These are phyloP conservation scores for Penicillium capsulatum DNA, from an alignment of 2,329 filamentous ascomycete genomes.

Conservation along the genomic window DNA sequence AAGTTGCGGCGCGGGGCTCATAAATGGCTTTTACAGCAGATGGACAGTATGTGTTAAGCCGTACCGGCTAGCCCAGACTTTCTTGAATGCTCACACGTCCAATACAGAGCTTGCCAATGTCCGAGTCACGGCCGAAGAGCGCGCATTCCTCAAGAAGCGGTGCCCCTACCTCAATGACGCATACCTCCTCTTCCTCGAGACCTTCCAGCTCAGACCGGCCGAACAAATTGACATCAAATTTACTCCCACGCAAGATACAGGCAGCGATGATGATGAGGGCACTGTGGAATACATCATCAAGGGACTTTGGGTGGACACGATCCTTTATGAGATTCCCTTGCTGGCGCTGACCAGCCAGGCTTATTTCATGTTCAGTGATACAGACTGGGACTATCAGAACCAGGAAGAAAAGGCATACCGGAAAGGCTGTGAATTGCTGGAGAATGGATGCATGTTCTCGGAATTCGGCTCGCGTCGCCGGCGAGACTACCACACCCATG, in stretches of 20 bases:
- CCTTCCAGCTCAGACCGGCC: conserved; percentile 74
- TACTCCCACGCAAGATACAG: conserved; percentile 51
- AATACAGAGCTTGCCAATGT: conserved; percentile 72
- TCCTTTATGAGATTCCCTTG: conserved; percentile 94
- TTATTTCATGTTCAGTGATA: conserved; percentile 96
- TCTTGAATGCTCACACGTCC: not conserved
- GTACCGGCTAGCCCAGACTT: not conserved
- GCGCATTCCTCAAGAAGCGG: conserved; percentile 68
- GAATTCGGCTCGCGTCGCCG: conserved; percentile 90
- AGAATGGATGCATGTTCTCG: conserved; percentile 82
- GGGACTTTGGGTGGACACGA: conserved; percentile 89
- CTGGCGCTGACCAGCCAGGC: conserved; percentile 89
- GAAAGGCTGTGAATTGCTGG: conserved; percentile 73
- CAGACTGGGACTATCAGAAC: conserved; percentile 80
- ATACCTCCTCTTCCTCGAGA: conserved; percentile 76
- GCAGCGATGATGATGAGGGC: conserved; percentile 63
- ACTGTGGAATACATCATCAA: conserved; percentile 72
- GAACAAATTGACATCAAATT: conserved; percentile 76
- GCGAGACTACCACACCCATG: conserved; percentile 91
- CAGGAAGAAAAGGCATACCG: conserved; percentile 80
- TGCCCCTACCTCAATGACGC: conserved; percentile 74
- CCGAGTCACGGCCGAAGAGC: conserved; percentile 71
- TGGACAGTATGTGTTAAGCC: conserved; percentile 58
- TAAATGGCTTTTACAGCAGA: conserved; percentile 78
- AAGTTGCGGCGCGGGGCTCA: conserved; percentile 80